These are phyloP conservation scores for Arthrinium puccinioides DNA, from an alignment of 2,329 filamentous ascomycete species.

Conservation along the genomic window DNA sequence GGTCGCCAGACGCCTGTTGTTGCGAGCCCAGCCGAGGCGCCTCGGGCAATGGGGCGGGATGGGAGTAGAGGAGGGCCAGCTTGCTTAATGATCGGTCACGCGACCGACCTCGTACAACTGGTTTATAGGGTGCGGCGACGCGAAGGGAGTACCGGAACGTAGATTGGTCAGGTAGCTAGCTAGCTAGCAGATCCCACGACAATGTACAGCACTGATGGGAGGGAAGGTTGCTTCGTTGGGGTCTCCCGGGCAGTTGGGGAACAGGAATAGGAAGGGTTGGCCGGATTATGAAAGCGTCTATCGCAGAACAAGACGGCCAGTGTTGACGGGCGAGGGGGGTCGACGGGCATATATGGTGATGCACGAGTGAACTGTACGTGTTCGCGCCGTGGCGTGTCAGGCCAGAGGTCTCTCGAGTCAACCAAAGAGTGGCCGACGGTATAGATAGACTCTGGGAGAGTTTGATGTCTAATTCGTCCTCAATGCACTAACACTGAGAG, in stretches of 20 bases:
- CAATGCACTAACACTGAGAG: slow-evolving; percentile 19
- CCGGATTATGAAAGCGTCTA: slow-evolving; percentile 11
- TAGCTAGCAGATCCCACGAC: too few species aligned
- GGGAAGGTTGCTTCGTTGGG: slow-evolving; percentile 11
- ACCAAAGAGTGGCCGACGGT: slow-evolving; percentile 10
- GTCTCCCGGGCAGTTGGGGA: slow-evolving; percentile 8
- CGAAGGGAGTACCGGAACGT: too few species aligned
- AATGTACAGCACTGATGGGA: too few species aligned
- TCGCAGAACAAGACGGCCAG: slow-evolving; percentile 9
- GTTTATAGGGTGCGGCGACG: too few species aligned
- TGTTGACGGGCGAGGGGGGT: slow-evolving; percentile 7
- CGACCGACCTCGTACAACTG: slow-evolving; percentile 15
- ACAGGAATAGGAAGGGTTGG: slow-evolving; percentile 11
- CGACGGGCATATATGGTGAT: slow-evolving; percentile 10
- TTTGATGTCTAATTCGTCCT: slow-evolving; percentile 12
- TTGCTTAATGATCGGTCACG: slow-evolving; percentile 20
- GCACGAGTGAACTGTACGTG: slow-evolving; percentile 11
- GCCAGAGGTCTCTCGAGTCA: slow-evolving; percentile 11
- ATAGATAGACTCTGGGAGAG: slow-evolving; percentile 13
- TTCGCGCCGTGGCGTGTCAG: slow-evolving; percentile 10
- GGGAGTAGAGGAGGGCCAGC: slow-evolving; percentile 56
- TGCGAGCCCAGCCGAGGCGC: slow-evolving; percentile 56
- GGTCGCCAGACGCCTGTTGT: slow-evolving; percentile 45
- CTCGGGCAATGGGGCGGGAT: slow-evolving; percentile 57
- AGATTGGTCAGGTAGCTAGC: too few species aligned